Evolutionary conservation across 2,329 filamentous ascomycete species (phyloP), one percentile per base, ranked within the genome.

Genomic region (Alternaria solani): DNA sequence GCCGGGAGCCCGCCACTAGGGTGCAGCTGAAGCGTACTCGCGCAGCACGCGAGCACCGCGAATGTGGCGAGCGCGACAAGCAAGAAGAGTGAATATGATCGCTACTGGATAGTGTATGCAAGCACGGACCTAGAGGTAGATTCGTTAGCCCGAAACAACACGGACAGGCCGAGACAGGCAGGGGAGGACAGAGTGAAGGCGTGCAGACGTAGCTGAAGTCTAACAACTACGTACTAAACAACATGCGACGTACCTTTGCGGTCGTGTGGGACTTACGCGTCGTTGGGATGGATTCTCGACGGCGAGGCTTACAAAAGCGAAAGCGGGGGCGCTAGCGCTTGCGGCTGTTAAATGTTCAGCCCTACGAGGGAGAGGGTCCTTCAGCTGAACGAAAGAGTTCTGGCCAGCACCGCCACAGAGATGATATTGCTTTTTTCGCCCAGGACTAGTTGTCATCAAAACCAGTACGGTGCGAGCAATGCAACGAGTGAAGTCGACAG

Each of bases 1-100:
- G 64, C 53, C 66, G 66, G 63, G 64, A 66, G 70, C 57, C 64
- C 69, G 75, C 75, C 70, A 76, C 74, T 51, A 51, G 65, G 57
- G 62, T 62, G 69, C 70, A 77, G 72, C 75, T 78, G 77, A 77
- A 71, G 71, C 62, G 71, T 68, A 66, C 62, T 57, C 57, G 61
- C 55, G 63, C 64, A 65, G 63, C 62, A 64, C 62, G 64, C 63
- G 60, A 56, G 61, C 67, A 64, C 62, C 64, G 68, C 65, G 66
- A 66, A 43, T 64, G 71, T 75, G 72, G 74, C 74, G 68, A 74
- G 65, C 51, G 60, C 65, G 51, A 61, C 57, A 59, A 59, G 66
- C 57, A 64, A 55, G 56, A 51, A 38, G 60, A 48, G 55, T 51
- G 41, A 36, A 49, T 16, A 41, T 47, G 43, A 54, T 61, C 55